Evolutionary conservation across 2,329 filamentous ascomycete genomes (phyloP).

Genomic region (Pestalotiopsis sp.): DNA sequence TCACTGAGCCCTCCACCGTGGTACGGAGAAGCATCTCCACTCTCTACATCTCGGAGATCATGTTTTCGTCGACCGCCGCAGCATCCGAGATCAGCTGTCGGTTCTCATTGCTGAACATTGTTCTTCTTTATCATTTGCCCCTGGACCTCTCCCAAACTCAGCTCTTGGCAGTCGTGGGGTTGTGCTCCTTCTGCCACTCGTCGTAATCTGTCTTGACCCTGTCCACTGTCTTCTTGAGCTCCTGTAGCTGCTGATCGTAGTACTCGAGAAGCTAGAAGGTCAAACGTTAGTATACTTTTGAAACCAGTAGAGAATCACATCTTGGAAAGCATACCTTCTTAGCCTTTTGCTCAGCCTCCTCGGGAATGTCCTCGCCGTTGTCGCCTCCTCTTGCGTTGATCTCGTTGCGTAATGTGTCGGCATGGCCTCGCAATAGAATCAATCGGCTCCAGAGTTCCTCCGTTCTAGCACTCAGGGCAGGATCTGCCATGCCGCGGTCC

Average conservation of each 20-base stretch:
- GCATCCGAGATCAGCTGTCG: neutral
- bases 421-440: constrained; percentile 74
- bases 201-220: constrained; percentile 61
- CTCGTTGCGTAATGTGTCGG: constrained; percentile 73
- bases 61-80: neutral
- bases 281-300: neutral
- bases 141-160: neutral
- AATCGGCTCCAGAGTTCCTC: constrained; percentile 87
- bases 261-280: constrained; percentile 70
- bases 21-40: neutral
- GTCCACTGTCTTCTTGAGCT: constrained; percentile 75
- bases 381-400: constrained; percentile 67
- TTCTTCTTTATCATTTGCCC: neutral
- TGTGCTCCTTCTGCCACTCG: constrained; percentile 56
- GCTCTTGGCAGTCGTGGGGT: constrained; percentile 22
- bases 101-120: neutral
- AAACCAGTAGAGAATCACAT: neutral
- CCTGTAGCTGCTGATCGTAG: constrained; percentile 78
- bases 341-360: constrained; percentile 71
- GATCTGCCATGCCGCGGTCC: constrained; percentile 73
- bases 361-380: constrained; percentile 62
- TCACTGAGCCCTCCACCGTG: neutral
- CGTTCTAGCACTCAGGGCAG: constrained; percentile 72
- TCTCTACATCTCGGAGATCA: neutral
- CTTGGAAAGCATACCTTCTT: constrained; percentile 65